Percentiles rank a stretch among this genome's conserved stretches.
phyloP scores from a whole-genome alignment of 495 filamentous ascomycete genomes.

The Cercophora sp. region DNA sequence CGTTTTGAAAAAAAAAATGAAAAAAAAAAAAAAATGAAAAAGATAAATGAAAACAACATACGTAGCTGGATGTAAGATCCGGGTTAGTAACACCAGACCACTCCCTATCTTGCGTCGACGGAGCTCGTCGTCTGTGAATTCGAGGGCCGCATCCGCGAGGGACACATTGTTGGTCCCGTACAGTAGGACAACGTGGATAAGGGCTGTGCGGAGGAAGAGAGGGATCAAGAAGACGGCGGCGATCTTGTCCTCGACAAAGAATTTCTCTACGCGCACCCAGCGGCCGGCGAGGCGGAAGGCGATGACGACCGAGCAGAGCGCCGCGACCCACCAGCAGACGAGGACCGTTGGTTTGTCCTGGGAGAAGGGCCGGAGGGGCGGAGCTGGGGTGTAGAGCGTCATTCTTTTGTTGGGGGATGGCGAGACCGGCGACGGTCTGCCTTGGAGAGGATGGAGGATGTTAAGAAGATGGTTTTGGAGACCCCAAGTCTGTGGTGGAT shows the following conservation, averaged over 20 bases:
- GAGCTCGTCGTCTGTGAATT: slow-evolving; percentile 42
- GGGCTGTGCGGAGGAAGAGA: slow-evolving; percentile 70
- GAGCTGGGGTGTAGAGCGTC: slow-evolving; percentile 54
- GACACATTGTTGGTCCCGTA: slow-evolving; percentile 85
- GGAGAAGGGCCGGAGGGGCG: slow-evolving; percentile 49
- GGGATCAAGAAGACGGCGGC: slow-evolving; percentile 77
- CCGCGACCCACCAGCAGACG: slow-evolving; percentile 89
- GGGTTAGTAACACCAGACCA: slow-evolving; percentile 56
- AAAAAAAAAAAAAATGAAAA: too few relatives aligned
- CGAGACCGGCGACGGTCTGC: neutral
- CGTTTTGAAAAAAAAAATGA: too few relatives aligned
- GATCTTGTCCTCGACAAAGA: slow-evolving; percentile 83
- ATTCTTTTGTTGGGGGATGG: slow-evolving; percentile 25
- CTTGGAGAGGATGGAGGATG: neutral
- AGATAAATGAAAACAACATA: too few relatives aligned
- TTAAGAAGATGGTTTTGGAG: neutral
- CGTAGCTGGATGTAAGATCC: slow-evolving; percentile 65
- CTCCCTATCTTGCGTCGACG: slow-evolving; percentile 53
- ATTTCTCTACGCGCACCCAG: slow-evolving; percentile 70
- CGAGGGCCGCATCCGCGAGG: slow-evolving; percentile 21
- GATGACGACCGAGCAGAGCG: slow-evolving; percentile 75
- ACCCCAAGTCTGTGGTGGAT: neutral
- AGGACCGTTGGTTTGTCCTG: slow-evolving; percentile 73
- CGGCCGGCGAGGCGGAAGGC: slow-evolving; percentile 70
- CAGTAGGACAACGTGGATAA: slow-evolving; percentile 76